Evolutionary conservation across 805 yeast species (phyloP).

Genomic region (Candida qinlingensis): DNA sequence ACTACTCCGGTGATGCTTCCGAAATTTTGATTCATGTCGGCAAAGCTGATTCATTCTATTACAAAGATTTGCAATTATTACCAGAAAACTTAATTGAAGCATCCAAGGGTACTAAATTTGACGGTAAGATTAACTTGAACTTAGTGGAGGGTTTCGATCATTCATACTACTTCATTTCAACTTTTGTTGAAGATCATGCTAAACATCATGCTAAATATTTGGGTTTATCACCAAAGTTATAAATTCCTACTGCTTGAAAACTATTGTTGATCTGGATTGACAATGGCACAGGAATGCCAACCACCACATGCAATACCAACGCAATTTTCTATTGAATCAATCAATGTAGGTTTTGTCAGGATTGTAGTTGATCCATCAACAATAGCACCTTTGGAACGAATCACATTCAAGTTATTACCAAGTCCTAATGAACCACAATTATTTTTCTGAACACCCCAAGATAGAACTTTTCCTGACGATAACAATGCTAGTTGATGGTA

Average conservation of each 20-base stretch:
- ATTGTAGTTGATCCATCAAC: slow-evolving; percentile 24
- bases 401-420: slow-evolving; percentile 32
- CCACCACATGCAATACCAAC: slow-evolving; percentile 59
- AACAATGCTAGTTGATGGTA: slow-evolving; percentile 64
- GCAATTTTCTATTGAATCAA: slow-evolving; percentile 26
- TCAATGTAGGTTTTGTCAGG: slow-evolving; percentile 39
- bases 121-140: slow-evolving; percentile 53
- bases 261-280: slow-evolving; percentile 18
- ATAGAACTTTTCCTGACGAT: slow-evolving; percentile 46
- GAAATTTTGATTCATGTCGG: slow-evolving; percentile 84
- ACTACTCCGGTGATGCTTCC: slow-evolving; percentile 41
- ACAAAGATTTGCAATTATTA: slow-evolving; percentile 54
- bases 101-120: slow-evolving; percentile 50
- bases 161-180: slow-evolving; percentile 77
- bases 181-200: slow-evolving; percentile 80
- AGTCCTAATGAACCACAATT: slow-evolving; percentile 69
- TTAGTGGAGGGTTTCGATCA: slow-evolving; percentile 86
- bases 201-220: slow-evolving; percentile 74
- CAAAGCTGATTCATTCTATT: slow-evolving; percentile 66
- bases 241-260: background rate
- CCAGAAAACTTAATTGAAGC: slow-evolving; percentile 66
- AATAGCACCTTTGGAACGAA: slow-evolving; percentile 15
- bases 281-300: slow-evolving; percentile 73
- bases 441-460: slow-evolving; percentile 66
- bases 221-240: slow-evolving; percentile 26